Evolutionary conservation across 2,329 filamentous ascomycete species (phyloP), one percentile per base, ranked within the genome.

Genomic region (Colletotrichum filicis): DNA sequence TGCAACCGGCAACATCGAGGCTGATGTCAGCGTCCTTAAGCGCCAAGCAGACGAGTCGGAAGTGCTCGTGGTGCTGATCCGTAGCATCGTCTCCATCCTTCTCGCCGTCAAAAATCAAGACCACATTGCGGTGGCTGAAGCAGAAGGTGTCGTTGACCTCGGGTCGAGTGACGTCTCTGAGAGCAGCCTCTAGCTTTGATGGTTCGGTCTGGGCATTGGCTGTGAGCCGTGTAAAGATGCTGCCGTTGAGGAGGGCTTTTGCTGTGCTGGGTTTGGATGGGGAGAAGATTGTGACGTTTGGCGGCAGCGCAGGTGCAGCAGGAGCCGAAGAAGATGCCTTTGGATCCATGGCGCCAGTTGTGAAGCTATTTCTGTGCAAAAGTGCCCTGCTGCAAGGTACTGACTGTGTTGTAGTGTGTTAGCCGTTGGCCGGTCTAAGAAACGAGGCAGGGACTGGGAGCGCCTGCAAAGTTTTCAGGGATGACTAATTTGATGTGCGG

Each of bases 41-140:
- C 35, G 76, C 76, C 19, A 77, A 56, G 49, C 76, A 77, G 0
- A 77, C 75, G 14, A 62, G 63, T 4, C 76, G 71, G n/a, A 77
- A 76, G 57, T 77, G 76, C 55, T 77, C 75, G 24, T 77, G 76
- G 19, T 77, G 76, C 19, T 55, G 24, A 14, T 77, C 76, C 14
- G 71, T 62, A 9, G 73, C 32, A 6, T 73, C 70, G 1, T 11
- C 70, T 2, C 70, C 73, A 16, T 71, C 74, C 3, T 68, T 58
- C 3, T 24, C 69, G 24, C 71, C 67, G 24, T 75, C 74, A 9
- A 76, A 77, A 0, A 77, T 74, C 58, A 77, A 35, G 2, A 77
- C 70, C 2, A 74, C 71, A 8, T 63, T 71, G 8, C 71, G 65
- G 55, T 77, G 75, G 2, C 59, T 61, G 19, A 77, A 68, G n/a